Percentiles rank a stretch among this genome's conserved stretches.
These are phyloP conservation scores for Kwoniella pini DNA, from an alignment of 768 basidiomycete genomes.

Conservation along the genomic window DNA sequence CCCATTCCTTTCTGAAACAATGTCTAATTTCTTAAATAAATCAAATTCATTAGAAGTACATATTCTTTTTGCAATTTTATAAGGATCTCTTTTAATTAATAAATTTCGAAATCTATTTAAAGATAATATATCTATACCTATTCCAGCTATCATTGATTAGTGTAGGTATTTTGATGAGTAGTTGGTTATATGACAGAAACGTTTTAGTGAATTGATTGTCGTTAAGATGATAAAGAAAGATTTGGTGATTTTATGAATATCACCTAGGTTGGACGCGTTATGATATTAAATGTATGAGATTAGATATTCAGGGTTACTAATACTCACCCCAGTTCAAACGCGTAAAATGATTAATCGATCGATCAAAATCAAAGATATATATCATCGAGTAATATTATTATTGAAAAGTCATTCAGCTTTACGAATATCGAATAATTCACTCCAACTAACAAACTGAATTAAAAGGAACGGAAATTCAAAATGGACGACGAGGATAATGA, in stretches of 20 bases:
- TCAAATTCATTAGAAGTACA: constrained; percentile 31
- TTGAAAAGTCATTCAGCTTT: too few species aligned
- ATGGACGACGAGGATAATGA: constrained; percentile 51
- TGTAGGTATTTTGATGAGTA: too few species aligned
- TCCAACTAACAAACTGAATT: background rate
- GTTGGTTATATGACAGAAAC: too few species aligned
- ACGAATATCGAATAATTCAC: background rate
- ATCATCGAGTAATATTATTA: too few species aligned
- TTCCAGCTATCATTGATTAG: constrained; percentile 32
- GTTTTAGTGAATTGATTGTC: too few species aligned
- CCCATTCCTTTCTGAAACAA: too few species aligned
- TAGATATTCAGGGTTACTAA: constrained; percentile 8
- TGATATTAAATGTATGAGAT: too few species aligned
- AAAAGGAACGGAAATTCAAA: background rate
- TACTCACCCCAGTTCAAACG: background rate
- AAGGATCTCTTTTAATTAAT: constrained; percentile 23
- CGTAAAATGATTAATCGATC: background rate
- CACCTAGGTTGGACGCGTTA: too few species aligned
- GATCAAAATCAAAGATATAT: too few species aligned
- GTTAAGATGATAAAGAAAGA: too few species aligned
- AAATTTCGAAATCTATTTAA: constrained; percentile 30
- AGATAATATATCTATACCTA: constrained; percentile 49
- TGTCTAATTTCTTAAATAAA: constrained; percentile 7
- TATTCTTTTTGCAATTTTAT: constrained; percentile 35
- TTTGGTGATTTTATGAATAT: too few species aligned